phyloP scores from a whole-genome alignment of 2,329 filamentous ascomycete genomes.

The Colletotrichum liaoningense region DNA sequence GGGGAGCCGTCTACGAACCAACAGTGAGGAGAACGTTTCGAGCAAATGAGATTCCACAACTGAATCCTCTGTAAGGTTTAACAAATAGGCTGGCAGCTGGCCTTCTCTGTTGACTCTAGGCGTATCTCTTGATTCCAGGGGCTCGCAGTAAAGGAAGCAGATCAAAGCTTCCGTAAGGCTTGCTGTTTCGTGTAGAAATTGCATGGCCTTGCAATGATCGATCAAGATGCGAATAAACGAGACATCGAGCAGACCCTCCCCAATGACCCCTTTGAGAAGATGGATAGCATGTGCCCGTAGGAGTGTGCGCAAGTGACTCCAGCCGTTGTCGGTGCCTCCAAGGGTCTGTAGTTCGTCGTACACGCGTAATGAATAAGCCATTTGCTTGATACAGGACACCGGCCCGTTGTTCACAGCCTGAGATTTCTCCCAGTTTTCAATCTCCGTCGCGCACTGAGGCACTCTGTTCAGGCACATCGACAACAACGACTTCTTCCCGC shows the following conservation, averaged over 20 bases:
- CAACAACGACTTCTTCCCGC: constrained; percentile 52
- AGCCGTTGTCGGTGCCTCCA: constrained; percentile 53
- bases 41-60: not conserved
- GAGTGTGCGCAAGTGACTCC: constrained; percentile 57
- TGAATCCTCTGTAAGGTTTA: constrained; percentile 38
- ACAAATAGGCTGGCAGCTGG: constrained; percentile 45
- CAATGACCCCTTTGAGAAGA: constrained; percentile 54
- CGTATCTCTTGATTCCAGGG: constrained; percentile 29
- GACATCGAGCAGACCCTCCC: constrained; percentile 53
- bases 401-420: constrained; percentile 52
- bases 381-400: constrained; percentile 46
- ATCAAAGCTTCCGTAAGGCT: constrained; percentile 51
- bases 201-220: constrained; percentile 51
- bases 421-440: constrained; percentile 54
- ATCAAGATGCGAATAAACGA: constrained; percentile 54
- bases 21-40: constrained; percentile 1
- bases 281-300: constrained; percentile 59
- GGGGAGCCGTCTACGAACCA: constrained; percentile 1
- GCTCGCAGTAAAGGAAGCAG: constrained; percentile 48
- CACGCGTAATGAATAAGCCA: constrained; percentile 55
- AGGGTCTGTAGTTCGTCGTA: constrained; percentile 62
- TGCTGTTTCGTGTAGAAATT: constrained; percentile 53
- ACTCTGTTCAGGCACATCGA: constrained; percentile 61
- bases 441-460: constrained; percentile 57
- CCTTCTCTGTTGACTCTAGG: not conserved